Conservation (phyloP, 768 basidiomycete species). For the Boletus tomentosulus region DNA sequence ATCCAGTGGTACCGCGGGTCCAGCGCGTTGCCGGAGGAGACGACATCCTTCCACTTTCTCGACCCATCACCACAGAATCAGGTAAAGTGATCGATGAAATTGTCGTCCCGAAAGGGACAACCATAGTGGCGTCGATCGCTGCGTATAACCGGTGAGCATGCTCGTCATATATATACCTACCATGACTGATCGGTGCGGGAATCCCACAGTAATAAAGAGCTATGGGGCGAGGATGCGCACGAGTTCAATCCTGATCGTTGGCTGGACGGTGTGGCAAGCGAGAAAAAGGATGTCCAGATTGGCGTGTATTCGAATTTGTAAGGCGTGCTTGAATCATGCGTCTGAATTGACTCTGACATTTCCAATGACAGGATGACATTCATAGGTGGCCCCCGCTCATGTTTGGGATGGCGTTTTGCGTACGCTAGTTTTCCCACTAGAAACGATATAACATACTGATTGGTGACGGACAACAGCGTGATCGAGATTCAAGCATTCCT, state of each 20-base stretch:
- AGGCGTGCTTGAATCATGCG: not conserved
- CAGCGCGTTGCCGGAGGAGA: conserved; percentile 49
- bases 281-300: conserved; percentile 17
- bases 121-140: not conserved
- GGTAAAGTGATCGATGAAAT: conserved; percentile 40
- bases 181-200: not conserved
- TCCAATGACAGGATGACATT: conserved; percentile 27
- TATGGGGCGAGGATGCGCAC: conserved; percentile 32
- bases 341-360: not conserved
- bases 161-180: not conserved
- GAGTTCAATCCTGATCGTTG: conserved; percentile 31
- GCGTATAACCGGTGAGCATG: not conserved
- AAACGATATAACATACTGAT: not conserved
- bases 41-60: conserved; percentile 32
- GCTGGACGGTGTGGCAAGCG: conserved; percentile 15
- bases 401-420: conserved; percentile 33
- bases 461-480: conserved; percentile 23
- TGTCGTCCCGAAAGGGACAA: not conserved
- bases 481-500: conserved; percentile 57
- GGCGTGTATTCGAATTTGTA: conserved; percentile 30
- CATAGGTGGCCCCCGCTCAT: conserved; percentile 19
- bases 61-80: not conserved
- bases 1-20: conserved; percentile 51
- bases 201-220: conserved; percentile 7
- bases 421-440: conserved; percentile 4